A percentile compares a stretch with the other conserved stretches of the same genome.
Conservation (phyloP, 2,329 filamentous ascomycete genomes). For the Talaromyces marneffei region DNA sequence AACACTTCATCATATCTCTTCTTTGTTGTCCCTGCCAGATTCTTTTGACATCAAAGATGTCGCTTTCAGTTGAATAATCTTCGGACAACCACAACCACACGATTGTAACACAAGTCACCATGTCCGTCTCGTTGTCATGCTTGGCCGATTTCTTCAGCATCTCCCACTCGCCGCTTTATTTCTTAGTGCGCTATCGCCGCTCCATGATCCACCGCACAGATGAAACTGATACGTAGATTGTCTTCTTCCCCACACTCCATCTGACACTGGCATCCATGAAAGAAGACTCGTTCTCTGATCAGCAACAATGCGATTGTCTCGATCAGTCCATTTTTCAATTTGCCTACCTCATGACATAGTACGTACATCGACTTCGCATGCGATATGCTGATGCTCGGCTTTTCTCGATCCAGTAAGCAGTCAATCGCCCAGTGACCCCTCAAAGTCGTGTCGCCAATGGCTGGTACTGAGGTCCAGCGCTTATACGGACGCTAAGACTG, state of each 20-base stretch:
- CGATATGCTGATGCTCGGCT: neutral
- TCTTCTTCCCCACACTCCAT: neutral
- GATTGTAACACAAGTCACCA: neutral
- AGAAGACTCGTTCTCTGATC: neutral
- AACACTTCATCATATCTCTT: neutral
- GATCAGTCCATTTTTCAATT: neutral
- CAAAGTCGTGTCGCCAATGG: neutral
- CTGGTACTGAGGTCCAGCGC: neutral
- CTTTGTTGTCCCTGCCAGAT: neutral
- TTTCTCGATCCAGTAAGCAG: neutral
- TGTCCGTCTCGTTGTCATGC: neutral
- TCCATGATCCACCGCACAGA: neutral
- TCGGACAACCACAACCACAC: too few relatives aligned
- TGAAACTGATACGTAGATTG: neutral
- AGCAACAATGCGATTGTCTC: neutral
- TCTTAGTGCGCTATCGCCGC: neutral
- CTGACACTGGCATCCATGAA: neutral
- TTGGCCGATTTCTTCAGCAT: neutral
- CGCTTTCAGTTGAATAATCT: neutral
- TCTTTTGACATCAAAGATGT: neutral
- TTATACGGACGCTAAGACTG: slow-evolving; percentile 5
- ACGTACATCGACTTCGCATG: neutral
- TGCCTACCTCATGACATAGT: neutral
- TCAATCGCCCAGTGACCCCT: neutral
- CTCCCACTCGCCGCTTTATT: neutral